Evolutionary conservation across 1,284 basidiomycete species (phyloP).

Genomic region (Cutaneotrichosporon spelunceum): DNA sequence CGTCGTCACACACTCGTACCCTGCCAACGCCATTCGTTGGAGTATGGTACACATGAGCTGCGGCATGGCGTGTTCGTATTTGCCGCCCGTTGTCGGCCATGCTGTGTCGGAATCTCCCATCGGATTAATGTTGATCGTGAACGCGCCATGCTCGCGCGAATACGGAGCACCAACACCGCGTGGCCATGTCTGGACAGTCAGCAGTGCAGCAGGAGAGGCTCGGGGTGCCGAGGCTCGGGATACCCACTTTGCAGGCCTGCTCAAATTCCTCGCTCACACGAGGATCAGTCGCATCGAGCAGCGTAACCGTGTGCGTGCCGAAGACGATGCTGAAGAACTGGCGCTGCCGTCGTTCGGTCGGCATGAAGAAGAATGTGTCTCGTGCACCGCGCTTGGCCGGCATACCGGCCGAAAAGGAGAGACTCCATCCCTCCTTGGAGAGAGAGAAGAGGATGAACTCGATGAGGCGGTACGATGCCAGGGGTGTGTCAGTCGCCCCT

Average conservation of each 20-base stretch:
- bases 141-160: constrained; percentile 1
- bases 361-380: constrained; percentile 4
- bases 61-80: constrained; percentile 2
- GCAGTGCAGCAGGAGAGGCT: background rate
- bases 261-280: constrained; percentile 1
- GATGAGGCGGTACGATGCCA: constrained; percentile 8
- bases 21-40: background rate
- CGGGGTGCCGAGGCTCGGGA: too few species aligned
- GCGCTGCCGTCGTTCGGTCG: background rate
- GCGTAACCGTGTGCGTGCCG: background rate
- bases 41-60: constrained; percentile 2
- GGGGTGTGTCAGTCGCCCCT: background rate
- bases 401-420: constrained; percentile 5
- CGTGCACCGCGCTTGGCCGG: constrained; percentile 1
- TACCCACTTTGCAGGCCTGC: background rate
- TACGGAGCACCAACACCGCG: background rate
- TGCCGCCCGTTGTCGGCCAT: background rate
- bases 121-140: constrained; percentile 1
- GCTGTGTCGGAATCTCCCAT: background rate
- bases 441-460: constrained; percentile 15
- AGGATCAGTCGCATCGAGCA: background rate
- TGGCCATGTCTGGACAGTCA: constrained; percentile 2
- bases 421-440: constrained; percentile 8
- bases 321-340: background rate
- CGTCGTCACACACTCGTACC: constrained; percentile 4